A percentile compares a stretch with the other conserved stretches of the same genome.
Evolutionary conservation across 306 rosid species (phyloP).

Genomic region (Spatholobus suberectus): DNA sequence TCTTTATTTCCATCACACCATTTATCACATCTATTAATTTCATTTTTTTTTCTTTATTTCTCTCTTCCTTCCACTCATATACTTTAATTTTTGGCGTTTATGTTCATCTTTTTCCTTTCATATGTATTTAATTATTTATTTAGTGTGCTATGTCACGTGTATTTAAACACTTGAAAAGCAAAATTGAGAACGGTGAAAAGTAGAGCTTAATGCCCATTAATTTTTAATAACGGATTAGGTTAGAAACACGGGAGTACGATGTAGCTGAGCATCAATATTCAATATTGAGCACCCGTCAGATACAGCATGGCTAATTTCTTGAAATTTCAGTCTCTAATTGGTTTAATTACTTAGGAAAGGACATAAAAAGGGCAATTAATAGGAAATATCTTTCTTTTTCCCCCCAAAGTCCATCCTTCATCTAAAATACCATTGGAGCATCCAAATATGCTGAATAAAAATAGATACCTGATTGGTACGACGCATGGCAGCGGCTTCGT

Average conservation of each 20-base stretch:
- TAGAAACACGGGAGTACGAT: too few relatives aligned
- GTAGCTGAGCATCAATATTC: too few relatives aligned
- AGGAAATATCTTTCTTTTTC: not conserved
- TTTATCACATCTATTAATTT: too few relatives aligned
- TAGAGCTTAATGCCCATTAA: not conserved
- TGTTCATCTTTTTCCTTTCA: too few relatives aligned
- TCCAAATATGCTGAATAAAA: not conserved
- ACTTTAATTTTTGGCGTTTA: too few relatives aligned
- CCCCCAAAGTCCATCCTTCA: too few relatives aligned
- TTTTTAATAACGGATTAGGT: not conserved
- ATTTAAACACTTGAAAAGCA: not conserved
- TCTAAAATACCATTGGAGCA: not conserved
- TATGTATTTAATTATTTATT: not conserved
- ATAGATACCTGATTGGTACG: constrained; percentile 66
- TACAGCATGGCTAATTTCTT: too few relatives aligned
- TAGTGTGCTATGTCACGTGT: not conserved
- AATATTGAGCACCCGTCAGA: too few relatives aligned
- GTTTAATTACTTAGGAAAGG: not conserved
- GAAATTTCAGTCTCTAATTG: not conserved
- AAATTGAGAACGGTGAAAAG: not conserved
- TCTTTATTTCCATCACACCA: too few relatives aligned
- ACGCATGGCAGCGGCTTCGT: constrained; percentile 87
- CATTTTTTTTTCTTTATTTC: too few relatives aligned
- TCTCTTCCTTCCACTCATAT: too few relatives aligned
- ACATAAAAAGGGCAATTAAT: not conserved